A percentile compares a stretch with the other conserved stretches of the same genome.
Evolutionary conservation across 306 rosid genomes (phyloP).

Genomic region (Rosa lucieae): DNA sequence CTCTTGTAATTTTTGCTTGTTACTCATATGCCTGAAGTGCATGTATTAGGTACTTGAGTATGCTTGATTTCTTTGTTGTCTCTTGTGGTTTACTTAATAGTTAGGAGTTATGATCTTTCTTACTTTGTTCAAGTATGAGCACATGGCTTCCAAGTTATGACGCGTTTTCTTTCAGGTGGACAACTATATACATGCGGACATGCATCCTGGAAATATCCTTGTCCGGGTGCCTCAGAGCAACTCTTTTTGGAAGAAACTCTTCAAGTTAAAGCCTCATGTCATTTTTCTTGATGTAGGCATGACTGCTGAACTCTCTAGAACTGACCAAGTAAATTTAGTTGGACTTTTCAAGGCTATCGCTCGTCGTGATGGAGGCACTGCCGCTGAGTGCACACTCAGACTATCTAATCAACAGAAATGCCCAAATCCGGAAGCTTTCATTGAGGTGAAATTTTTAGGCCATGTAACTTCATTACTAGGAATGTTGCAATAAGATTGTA

Average conservation of each 20-base stretch:
- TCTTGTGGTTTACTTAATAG: neutral
- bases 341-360: constrained; percentile 97
- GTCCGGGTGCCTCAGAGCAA: constrained; percentile 73
- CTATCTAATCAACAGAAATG: constrained; percentile 89
- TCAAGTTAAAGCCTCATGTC: constrained; percentile 96
- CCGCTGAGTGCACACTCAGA: constrained; percentile 77
- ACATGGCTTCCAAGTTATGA: constrained; percentile 16
- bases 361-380: constrained; percentile 88
- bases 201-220: constrained; percentile 99
- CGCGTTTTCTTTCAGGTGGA: constrained; percentile 83
- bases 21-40: neutral
- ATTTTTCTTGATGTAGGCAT: constrained; percentile 98
- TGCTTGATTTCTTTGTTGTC: neutral
- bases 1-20: neutral
- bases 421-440: constrained; percentile 92
- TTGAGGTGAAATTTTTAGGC: constrained; percentile 58
- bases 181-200: constrained; percentile 98
- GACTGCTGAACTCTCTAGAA: constrained; percentile 97
- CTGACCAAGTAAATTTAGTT: constrained; percentile 78
- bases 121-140: constrained; percentile 24
- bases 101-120: neutral
- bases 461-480: neutral
- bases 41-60: neutral
- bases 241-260: constrained; percentile 62
- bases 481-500: neutral